Conservation (phyloP, 371 early-diverging fungal genomes). For the Dichotomocladium elegans region DNA sequence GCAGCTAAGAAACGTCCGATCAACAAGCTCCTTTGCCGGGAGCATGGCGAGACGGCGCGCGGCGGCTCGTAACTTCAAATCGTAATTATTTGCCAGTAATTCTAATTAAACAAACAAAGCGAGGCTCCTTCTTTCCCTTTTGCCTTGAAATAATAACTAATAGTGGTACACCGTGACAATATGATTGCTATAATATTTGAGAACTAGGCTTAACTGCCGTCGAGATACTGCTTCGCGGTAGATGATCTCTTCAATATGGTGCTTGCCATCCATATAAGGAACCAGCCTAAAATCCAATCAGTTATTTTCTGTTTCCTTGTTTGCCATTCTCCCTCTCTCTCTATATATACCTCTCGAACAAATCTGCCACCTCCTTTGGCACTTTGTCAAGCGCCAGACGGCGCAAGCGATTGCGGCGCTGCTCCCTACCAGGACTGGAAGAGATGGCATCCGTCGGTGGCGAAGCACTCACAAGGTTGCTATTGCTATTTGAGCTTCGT, state of each 20-base stretch:
- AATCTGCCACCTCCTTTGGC: constrained; percentile 49
- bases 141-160: constrained; percentile 10
- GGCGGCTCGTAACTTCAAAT: too few relatives aligned
- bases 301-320: too few relatives aligned
- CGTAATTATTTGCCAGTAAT: too few relatives aligned
- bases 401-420: constrained; percentile 19
- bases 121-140: background rate
- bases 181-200: constrained; percentile 55
- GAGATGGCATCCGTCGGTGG: constrained; percentile 2
- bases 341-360: constrained; percentile 55
- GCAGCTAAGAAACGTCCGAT: too few relatives aligned
- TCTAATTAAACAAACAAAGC: background rate
- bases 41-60: too few relatives aligned
- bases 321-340: background rate
- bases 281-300: constrained; percentile 50
- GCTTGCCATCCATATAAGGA: constrained; percentile 80
- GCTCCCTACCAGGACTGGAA: constrained; percentile 24
- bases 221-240: constrained; percentile 70
- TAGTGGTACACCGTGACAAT: constrained; percentile 49
- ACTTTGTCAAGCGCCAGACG: constrained; percentile 38
- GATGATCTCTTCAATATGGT: constrained; percentile 80
- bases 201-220: constrained; percentile 56
- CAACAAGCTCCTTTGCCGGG: too few relatives aligned
- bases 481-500: constrained; percentile 7
- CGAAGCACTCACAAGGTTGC: constrained; percentile 3